phyloP scores from a whole-genome alignment of 2,329 filamentous ascomycete genomes.

The Lachnellula occidentalis region DNA sequence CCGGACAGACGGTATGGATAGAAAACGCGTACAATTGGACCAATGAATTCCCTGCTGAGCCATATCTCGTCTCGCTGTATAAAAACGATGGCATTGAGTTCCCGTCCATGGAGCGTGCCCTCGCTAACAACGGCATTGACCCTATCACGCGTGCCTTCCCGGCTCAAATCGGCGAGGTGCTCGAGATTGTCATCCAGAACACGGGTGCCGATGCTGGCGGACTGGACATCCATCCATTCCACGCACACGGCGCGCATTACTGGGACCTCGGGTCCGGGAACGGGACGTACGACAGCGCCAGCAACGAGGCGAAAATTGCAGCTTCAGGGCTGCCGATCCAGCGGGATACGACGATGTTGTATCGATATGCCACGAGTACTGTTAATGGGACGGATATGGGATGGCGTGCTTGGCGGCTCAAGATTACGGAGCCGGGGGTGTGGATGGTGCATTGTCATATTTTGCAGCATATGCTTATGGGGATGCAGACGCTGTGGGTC shows the following conservation, averaged over 20 bases:
- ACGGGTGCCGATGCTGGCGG: constrained; percentile 32
- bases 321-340: constrained; percentile 12
- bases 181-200: constrained; percentile 41
- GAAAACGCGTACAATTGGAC: constrained; percentile 34
- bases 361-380: constrained; percentile 37
- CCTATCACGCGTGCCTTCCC: constrained; percentile 37
- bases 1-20: constrained; percentile 21
- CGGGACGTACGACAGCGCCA: constrained; percentile 37
- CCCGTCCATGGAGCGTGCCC: constrained; percentile 39
- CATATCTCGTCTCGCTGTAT: constrained; percentile 43
- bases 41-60: constrained; percentile 29
- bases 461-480: constrained; percentile 44
- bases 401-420: constrained; percentile 47
- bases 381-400: constrained; percentile 33
- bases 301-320: constrained; percentile 36
- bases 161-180: constrained; percentile 40
- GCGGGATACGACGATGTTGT: constrained; percentile 40
- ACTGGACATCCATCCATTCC: constrained; percentile 41
- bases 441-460: constrained; percentile 49
- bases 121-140: constrained; percentile 39
- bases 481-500: constrained; percentile 35
- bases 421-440: constrained; percentile 41
- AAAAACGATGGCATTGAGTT: constrained; percentile 31
- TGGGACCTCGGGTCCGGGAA: constrained; percentile 42
- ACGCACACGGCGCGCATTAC: constrained; percentile 40